Conservation (phyloP, 208 protist genomes). For the Crithidia thermophila region DNA sequence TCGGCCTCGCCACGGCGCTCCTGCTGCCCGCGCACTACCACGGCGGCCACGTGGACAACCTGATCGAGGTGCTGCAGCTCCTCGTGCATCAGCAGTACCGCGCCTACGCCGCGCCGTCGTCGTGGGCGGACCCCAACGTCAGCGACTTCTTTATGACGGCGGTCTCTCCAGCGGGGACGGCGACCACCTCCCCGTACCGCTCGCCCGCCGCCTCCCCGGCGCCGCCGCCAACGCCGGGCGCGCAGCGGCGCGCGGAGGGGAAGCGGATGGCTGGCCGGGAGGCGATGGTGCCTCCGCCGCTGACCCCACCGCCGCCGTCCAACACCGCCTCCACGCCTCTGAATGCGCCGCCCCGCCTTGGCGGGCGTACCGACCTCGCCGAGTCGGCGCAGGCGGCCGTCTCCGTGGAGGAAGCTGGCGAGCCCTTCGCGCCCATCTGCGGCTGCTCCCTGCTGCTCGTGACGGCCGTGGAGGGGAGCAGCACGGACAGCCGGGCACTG, state of each 20-base stretch:
- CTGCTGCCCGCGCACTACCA: slow-evolving; percentile 52
- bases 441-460: slow-evolving; percentile 64
- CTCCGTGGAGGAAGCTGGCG: background rate
- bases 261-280: background rate
- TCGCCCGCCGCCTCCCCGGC: background rate
- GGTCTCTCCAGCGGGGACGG: background rate
- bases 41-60: slow-evolving; percentile 32
- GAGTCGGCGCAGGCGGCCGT: background rate
- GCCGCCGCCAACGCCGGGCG: background rate
- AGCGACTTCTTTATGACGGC: background rate
- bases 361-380: background rate
- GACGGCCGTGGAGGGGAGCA: slow-evolving; percentile 56
- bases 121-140: background rate
- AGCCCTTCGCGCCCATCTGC: slow-evolving; percentile 12
- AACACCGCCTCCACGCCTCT: background rate
- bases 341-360: background rate
- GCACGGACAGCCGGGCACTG: slow-evolving; percentile 39
- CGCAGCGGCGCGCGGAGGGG: slow-evolving; percentile 4
- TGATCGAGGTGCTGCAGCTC: slow-evolving; percentile 43
- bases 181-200: background rate
- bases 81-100: slow-evolving; percentile 57
- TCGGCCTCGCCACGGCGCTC: slow-evolving; percentile 53
- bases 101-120: slow-evolving; percentile 1
- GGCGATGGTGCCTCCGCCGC: background rate
- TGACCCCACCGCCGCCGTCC: background rate